Base-by-base conservation (phyloP, 345 rosid species). In the Nephelium lappaceum region DNA sequence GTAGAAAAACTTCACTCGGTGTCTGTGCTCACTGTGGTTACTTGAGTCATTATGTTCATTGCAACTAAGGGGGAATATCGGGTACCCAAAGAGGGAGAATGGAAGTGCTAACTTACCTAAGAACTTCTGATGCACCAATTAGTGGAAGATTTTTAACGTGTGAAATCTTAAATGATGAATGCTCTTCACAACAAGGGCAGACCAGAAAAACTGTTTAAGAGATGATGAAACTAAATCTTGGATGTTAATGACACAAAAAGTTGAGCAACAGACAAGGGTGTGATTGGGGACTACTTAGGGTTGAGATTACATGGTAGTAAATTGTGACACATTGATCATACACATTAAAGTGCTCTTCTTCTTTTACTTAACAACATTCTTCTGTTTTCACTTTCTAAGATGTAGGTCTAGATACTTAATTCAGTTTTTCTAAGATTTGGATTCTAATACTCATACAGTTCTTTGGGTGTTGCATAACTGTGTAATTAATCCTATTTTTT, bases 81-180 rank as follows among this genome's bases (percentile, higher is more conserved):
- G 24, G 62, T 18, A 18, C n/a, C 62, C 1, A 15, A 51, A 51
- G 24, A 58, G 3, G 9, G 12, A 21, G 63, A 58, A 8, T 7
- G 23, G 63, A 58, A 58, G 63, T 58, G 63, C 21, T 23, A n/a
- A 58, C 27, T 58, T 19, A n/a, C 25, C 63, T 58, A 25, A 58
- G 63, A 58, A 58, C 63, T 58, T 58, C 25, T 58, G 25, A 58
- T n/a, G 27, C 25, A 58, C 25, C 63, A 21, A 19, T 21, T 58
- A 58, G 24, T 58, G 27, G 11, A 58, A 27, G 2, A 3, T 7
- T 58, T 58, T 58, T 6, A 16, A 58, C 63, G 11, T 19, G 63
- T 58, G 25, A 58, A 58, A 39, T 72, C 7, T 11, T 18, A 39
- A 72, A 72, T 27, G 66, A 72, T 72, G 23, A 72, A 72, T 53